These are phyloP conservation scores for Mucor velutinosus DNA, from an alignment of 371 early-diverging fungal genomes.

Conservation along the genomic window DNA sequence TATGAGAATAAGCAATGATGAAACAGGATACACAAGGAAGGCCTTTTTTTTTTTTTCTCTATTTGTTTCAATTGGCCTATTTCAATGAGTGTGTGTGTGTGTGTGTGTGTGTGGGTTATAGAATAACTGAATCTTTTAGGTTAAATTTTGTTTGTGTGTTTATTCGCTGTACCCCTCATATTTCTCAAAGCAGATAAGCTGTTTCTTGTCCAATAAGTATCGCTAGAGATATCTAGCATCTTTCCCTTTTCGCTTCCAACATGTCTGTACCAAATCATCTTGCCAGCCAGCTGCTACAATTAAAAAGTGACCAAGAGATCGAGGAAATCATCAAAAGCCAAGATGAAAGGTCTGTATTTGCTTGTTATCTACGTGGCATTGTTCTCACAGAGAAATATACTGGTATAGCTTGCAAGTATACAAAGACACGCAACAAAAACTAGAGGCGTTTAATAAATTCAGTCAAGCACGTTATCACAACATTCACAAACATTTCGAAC, in stretches of 20 bases:
- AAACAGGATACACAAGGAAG: conserved; percentile 4
- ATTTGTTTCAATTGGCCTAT: background rate
- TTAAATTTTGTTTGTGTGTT: background rate
- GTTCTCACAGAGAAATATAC: too few relatives aligned
- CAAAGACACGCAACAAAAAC: conserved; percentile 28
- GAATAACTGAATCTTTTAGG: background rate
- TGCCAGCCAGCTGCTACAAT: conserved; percentile 15
- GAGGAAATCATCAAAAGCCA: conserved; percentile 13
- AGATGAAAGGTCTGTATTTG: conserved; percentile 19
- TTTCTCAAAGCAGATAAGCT: conserved; percentile 1
- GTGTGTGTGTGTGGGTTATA: background rate
- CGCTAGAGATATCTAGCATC: background rate
- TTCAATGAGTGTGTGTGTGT: background rate
- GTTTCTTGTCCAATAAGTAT: background rate
- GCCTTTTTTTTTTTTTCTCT: background rate
- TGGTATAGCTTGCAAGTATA: conserved; percentile 24
- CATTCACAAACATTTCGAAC: conserved; percentile 46
- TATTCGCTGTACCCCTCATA: background rate
- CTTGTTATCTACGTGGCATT: background rate
- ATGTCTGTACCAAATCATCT: conserved; percentile 22
- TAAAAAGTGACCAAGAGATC: conserved; percentile 26
- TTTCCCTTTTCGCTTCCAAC: background rate
- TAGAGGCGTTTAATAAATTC: conserved; percentile 50
- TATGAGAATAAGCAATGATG: background rate
- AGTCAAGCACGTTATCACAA: conserved; percentile 48